Conservation (phyloP, 441 rosid genomes). For the Heliophila coronopifolia region DNA sequence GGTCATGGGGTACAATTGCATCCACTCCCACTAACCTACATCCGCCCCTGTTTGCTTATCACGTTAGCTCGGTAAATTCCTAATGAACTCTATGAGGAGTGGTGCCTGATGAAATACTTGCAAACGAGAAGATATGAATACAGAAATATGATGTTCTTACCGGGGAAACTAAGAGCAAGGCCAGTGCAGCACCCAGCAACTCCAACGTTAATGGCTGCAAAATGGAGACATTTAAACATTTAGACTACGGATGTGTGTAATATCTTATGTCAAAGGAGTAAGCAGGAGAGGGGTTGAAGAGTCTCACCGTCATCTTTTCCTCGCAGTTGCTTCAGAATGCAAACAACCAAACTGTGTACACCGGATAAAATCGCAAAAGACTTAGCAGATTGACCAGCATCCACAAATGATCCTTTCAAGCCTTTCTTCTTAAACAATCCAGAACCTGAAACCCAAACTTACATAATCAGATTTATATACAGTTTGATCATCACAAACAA, state of each 20-base stretch:
- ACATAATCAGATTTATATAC: no score
- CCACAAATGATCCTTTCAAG: slow-evolving; percentile 62
- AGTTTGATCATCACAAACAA: neutral
- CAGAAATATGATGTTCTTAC: slow-evolving; percentile 31
- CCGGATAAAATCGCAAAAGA: slow-evolving; percentile 82
- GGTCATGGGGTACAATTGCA: no score
- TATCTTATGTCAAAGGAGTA: neutral
- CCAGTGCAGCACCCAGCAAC: slow-evolving; percentile 97
- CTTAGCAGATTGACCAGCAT: slow-evolving; percentile 84
- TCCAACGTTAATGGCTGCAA: slow-evolving; percentile 76
- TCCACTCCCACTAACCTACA: no score
- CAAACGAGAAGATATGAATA: neutral
- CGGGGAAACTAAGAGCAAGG: slow-evolving; percentile 84
- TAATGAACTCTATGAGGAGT: neutral
- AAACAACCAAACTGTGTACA: slow-evolving; percentile 83
- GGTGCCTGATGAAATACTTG: neutral
- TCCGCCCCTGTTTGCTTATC: no score
- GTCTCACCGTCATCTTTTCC: slow-evolving; percentile 89
- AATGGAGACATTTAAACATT: slow-evolving; percentile 12
- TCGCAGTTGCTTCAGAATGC: slow-evolving; percentile 74
- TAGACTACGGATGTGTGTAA: neutral
- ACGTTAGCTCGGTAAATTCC: no score
- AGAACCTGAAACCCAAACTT: slow-evolving; percentile 46
- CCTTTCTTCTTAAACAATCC: slow-evolving; percentile 80
- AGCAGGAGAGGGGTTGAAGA: neutral